Evolutionary conservation across 148 eudicot species (phyloP), one percentile per base, ranked within the genome.

Genomic region (Persicaria maculosa): DNA sequence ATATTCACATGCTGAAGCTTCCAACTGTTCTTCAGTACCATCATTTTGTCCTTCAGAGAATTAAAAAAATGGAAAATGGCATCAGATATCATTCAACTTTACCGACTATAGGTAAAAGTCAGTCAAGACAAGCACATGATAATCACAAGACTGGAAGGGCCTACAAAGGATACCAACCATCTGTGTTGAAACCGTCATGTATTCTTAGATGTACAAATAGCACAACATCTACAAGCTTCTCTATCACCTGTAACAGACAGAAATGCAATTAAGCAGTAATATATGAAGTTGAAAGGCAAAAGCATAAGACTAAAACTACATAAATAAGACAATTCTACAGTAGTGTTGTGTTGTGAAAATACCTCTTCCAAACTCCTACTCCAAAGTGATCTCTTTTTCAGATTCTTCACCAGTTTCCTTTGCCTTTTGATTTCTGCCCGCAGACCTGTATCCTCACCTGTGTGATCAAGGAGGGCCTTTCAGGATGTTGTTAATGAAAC

Each of bases 311-410:
- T 45, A 68, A 43, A 43, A 1, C 48, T 59, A 22, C 67, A 58
- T 8, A 19, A 20, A 36, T 14, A 25, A 64, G 45, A 20, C 48
- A 2, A 9, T 47, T n/a, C 5, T 11, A 19, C 54, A 73, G 59
- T 7, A 52, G 7, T 22, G 22, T 5, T 20, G 20, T 50, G 36
- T 25, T 48, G 40, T 54, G 59, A 50, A 0, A 15, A 54, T 79
- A 84, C 86, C 86, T 84, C 86, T 76, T 84, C 86, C 80, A 81
- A 76, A 79, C 84, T 79, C 69, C 84, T 81, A 71, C 82, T 81
- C 86, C 86, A 84, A 47, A 84, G 84, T 72, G 86, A 84, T 73
- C 78, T 81, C 58, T 84, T 84, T 76, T 84, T 84, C 53, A 84
- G 75, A 61, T 74, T 84, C 77, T 46, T 74, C 22, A 84, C 84